Percentiles rank a stretch among this genome's conserved stretches.
Conservation (phyloP, 768 basidiomycete genomes). For the Russula brevipes region DNA sequence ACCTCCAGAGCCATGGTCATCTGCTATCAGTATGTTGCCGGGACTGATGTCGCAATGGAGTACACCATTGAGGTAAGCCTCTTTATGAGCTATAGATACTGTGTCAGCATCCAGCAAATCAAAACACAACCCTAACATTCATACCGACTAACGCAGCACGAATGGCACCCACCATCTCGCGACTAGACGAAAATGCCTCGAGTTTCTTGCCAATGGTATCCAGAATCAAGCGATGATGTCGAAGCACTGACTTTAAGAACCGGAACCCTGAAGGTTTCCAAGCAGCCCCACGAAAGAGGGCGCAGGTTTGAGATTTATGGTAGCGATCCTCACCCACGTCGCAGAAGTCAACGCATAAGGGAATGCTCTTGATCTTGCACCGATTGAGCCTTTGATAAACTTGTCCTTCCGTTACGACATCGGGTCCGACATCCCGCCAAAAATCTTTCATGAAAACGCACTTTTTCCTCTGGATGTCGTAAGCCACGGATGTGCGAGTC, state of each 20-base stretch:
- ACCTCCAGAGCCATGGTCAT: background rate
- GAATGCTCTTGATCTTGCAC: background rate
- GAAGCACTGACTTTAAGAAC: background rate
- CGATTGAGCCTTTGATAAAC: background rate
- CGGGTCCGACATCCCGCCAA: background rate
- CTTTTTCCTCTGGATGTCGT: too few relatives aligned
- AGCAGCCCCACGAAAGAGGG: background rate
- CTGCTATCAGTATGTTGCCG: background rate
- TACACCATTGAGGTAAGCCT: background rate
- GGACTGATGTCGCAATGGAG: conserved; percentile 9
- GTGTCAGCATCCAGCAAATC: background rate
- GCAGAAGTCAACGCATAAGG: background rate
- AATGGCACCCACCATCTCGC: background rate
- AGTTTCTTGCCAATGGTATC: background rate
- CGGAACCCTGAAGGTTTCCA: background rate
- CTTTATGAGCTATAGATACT: conserved; percentile 5
- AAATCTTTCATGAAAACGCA: background rate
- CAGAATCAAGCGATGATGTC: background rate
- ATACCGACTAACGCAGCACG: background rate
- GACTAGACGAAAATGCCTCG: background rate
- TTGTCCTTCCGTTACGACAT: background rate
- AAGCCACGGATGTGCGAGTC: too few relatives aligned
- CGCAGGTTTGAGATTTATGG: background rate
- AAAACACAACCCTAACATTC: background rate
- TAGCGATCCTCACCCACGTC: background rate